A percentile compares a stretch with the other conserved stretches of the same genome.
Conservation (phyloP, 140 eudicot genomes). For the Cichorium intybus region DNA sequence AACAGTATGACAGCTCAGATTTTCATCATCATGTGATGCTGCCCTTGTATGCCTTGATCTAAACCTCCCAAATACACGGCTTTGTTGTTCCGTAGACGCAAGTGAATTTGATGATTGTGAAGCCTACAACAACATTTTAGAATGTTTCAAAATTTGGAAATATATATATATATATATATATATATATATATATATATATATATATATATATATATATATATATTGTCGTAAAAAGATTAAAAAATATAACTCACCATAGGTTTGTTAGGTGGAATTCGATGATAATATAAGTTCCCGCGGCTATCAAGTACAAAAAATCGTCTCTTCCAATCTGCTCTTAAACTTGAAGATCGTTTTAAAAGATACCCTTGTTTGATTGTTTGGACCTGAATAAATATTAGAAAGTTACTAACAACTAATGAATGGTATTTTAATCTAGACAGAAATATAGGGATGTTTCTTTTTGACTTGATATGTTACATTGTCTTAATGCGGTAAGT, state of each 20-base stretch:
- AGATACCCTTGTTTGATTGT: constrained; percentile 97
- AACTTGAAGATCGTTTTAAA: constrained; percentile 82
- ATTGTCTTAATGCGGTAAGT: no score
- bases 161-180: no score
- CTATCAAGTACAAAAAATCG: constrained; percentile 95
- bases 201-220: no score
- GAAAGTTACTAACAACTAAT: not conserved
- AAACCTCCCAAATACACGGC: constrained; percentile 88
- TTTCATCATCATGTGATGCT: constrained; percentile 63
- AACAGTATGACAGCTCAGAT: constrained; percentile 67
- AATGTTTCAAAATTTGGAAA: no score
- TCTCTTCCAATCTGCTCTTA: constrained; percentile 96
- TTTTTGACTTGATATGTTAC: no score
- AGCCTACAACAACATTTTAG: constrained; percentile 48
- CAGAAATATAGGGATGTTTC: no score
- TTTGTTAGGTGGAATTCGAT: constrained; percentile 53
- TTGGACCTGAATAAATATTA: constrained; percentile 52
- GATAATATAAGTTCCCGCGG: constrained; percentile 83
- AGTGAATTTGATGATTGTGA: constrained; percentile 57
- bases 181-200: no score
- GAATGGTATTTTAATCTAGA: not conserved
- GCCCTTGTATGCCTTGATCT: constrained; percentile 63
- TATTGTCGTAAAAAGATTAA: constrained; percentile 4
- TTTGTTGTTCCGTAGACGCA: constrained; percentile 45
- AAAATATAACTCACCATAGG: constrained; percentile 46